phyloP scores from a whole-genome alignment of 495 filamentous ascomycete genomes.

The Penicillium samsonianum region DNA sequence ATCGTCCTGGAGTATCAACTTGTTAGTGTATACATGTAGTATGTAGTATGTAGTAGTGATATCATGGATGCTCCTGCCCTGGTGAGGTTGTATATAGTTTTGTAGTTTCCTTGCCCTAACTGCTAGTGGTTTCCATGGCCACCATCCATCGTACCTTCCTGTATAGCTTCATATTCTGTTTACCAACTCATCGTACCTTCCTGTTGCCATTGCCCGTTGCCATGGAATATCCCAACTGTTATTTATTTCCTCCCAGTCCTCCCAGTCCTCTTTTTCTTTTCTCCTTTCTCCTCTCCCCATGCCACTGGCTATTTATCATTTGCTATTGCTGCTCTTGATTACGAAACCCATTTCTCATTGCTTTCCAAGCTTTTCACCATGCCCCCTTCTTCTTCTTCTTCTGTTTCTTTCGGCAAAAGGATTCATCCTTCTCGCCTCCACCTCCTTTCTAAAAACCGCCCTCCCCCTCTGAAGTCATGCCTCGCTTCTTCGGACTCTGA shows the following conservation, averaged over 20 bases:
- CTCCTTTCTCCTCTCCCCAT: conserved; percentile 2
- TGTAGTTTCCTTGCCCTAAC: background rate
- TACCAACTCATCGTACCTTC: background rate
- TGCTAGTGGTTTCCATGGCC: background rate
- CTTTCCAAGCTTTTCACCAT: background rate
- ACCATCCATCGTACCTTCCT: conserved; percentile 7
- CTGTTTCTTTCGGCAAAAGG: background rate
- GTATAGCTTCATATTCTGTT: background rate
- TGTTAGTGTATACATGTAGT: background rate
- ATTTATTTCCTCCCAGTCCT: background rate
- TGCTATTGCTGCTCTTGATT: conserved; percentile 1
- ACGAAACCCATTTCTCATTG: background rate
- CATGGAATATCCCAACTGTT: background rate
- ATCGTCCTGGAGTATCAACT: background rate
- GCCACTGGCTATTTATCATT: conserved; percentile 6
- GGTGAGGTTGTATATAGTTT: background rate
- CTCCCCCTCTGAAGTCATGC: conserved; percentile 3
- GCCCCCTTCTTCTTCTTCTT: background rate
- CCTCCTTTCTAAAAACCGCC: background rate
- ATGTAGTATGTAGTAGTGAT: background rate
- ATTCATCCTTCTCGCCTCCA: background rate
- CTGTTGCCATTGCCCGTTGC: conserved; percentile 2
- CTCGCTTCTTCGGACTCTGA: background rate
- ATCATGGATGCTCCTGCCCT: background rate
- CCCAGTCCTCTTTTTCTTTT: background rate